phyloP scores from a whole-genome alignment of 345 rosid genomes.

The Gynandropsis gynandra region DNA sequence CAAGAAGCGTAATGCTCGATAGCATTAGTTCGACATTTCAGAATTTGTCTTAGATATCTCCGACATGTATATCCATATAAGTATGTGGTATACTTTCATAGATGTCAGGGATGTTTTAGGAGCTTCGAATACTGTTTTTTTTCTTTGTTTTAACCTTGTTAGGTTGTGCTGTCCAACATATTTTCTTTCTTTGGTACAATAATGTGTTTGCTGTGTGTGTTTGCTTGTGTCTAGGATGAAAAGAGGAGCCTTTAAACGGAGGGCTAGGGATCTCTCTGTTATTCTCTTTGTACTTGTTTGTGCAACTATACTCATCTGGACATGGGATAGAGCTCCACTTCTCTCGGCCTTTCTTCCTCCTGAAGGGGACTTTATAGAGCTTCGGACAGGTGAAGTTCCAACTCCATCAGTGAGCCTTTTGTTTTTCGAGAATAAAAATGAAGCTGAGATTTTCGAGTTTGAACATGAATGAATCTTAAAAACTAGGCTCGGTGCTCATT shows the following conservation, averaged over 20 bases:
- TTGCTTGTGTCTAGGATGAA: conserved; percentile 45
- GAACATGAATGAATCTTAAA: neutral
- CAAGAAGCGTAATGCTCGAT: conserved; percentile 26
- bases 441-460: neutral
- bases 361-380: conserved; percentile 31
- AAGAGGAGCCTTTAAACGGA: conserved; percentile 35
- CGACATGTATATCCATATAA: conserved; percentile 14
- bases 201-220: neutral
- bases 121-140: neutral
- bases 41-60: conserved; percentile 16
- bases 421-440: neutral
- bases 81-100: conserved; percentile 7
- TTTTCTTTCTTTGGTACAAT: neutral
- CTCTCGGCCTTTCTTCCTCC: conserved; percentile 44
- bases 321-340: conserved; percentile 51
- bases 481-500: too few relatives aligned
- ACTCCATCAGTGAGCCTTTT: conserved; percentile 11
- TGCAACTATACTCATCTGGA: conserved; percentile 46
- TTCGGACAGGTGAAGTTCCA: conserved; percentile 37
- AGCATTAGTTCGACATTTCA: conserved; percentile 27
- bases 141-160: neutral
- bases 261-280: conserved; percentile 43
- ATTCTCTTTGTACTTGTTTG: conserved; percentile 48
- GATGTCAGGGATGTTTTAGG: conserved; percentile 8
- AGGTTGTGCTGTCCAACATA: too few relatives aligned